Evolutionary conservation across 2,329 filamentous ascomycete species (phyloP).

Genomic region (Venturia carpophila): DNA sequence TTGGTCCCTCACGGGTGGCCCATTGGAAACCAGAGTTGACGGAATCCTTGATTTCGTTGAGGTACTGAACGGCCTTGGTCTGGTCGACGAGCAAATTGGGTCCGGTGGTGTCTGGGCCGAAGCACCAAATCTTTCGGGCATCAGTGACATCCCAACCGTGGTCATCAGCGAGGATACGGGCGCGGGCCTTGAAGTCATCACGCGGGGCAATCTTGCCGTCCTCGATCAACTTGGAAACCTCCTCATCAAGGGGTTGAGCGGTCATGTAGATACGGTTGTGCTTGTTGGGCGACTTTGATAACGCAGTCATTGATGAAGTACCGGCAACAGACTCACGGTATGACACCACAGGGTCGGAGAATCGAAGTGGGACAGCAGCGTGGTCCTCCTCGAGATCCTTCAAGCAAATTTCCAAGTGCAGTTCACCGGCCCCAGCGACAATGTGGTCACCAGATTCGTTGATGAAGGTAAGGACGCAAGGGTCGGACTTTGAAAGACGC

Average conservation of each 20-base stretch:
- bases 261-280: slow-evolving; percentile 99
- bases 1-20: slow-evolving; percentile 93
- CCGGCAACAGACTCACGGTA: slow-evolving; percentile 92
- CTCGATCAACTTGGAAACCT: slow-evolving; percentile 86
- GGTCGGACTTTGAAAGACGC: slow-evolving; percentile 99
- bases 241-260: slow-evolving; percentile 85
- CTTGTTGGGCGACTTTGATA: slow-evolving; percentile 99
- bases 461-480: slow-evolving; percentile 89
- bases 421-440: slow-evolving; percentile 97
- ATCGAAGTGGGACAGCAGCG: slow-evolving; percentile 93
- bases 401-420: slow-evolving; percentile 99
- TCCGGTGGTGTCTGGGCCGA: slow-evolving; percentile 95
- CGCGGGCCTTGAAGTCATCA: slow-evolving; percentile 98
- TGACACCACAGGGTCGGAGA: slow-evolving; percentile 96
- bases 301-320: slow-evolving; percentile 86
- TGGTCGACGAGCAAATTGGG: slow-evolving; percentile 98
- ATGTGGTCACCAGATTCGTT: slow-evolving; percentile 95
- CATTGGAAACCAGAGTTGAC: slow-evolving; percentile 99
- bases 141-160: slow-evolving; percentile 99
- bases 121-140: slow-evolving; percentile 99
- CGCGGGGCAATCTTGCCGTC: slow-evolving; percentile 82
- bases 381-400: slow-evolving; percentile 99
- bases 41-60: slow-evolving; percentile 99
- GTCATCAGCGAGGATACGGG: slow-evolving; percentile 91
- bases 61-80: slow-evolving; percentile 99